Conservation (phyloP, 2,329 filamentous ascomycete species). For the Fonsecaea pedrosoi region DNA sequence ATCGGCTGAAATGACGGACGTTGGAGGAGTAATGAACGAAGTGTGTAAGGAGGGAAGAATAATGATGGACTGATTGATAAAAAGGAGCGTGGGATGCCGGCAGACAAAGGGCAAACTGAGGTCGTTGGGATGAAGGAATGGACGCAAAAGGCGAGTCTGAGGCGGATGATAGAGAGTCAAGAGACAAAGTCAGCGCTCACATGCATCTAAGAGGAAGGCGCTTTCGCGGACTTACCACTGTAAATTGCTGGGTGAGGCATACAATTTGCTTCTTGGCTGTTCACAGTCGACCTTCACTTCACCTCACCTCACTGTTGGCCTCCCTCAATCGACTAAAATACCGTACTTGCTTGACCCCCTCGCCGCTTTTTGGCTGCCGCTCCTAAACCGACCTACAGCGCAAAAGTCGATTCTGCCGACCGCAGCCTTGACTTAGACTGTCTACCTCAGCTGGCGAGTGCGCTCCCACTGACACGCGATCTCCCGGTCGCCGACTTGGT, state of each 20-base stretch:
- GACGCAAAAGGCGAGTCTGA: conserved; percentile 9
- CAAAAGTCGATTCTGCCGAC: background rate
- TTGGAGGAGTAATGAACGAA: conserved; percentile 17
- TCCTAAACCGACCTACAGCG: background rate
- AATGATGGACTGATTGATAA: conserved; percentile 18
- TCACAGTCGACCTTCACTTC: background rate
- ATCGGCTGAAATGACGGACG: background rate
- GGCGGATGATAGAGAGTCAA: background rate
- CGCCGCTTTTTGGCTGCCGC: background rate
- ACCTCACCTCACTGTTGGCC: conserved; percentile 5
- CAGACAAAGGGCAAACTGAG: conserved; percentile 6
- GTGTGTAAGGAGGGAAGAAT: conserved; percentile 10
- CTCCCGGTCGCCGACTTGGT: background rate
- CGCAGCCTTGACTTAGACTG: background rate
- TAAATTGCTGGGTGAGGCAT: conserved; percentile 6
- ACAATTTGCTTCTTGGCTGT: background rate
- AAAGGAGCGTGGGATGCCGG: conserved; percentile 14
- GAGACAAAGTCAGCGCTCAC: conserved; percentile 1
- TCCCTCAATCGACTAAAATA: background rate
- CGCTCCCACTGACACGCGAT: background rate
- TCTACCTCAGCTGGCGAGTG: background rate
- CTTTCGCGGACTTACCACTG: conserved; percentile 3
- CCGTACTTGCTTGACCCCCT: background rate
- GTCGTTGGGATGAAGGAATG: conserved; percentile 7
- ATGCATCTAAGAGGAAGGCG: conserved; percentile 3